A percentile compares a stretch with the other conserved stretches of the same genome.
phyloP scores from a whole-genome alignment of 2,329 filamentous ascomycete genomes.

The Exophiala calicioides region DNA sequence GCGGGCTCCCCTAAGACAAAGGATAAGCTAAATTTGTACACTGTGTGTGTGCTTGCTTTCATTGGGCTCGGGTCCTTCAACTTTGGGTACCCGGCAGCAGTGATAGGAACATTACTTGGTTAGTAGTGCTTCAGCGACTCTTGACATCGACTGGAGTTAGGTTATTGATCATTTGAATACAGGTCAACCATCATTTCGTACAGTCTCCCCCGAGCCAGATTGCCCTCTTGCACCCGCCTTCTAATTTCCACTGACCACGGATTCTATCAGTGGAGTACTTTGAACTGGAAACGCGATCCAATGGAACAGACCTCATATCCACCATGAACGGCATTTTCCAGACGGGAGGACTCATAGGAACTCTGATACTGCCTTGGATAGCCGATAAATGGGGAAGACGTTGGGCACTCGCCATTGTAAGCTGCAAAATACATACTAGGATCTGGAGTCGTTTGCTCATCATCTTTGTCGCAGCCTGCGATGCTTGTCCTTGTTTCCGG shows the following conservation, averaged over 20 bases:
- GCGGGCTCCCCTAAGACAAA: no score
- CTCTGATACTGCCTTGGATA: slow-evolving; percentile 7
- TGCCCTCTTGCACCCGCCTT: no score
- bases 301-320: slow-evolving; percentile 43
- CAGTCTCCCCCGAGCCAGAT: slow-evolving; percentile 30
- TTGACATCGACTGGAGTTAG: no score
- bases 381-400: slow-evolving; percentile 3
- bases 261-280: no score
- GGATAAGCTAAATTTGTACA: slow-evolving; percentile 5
- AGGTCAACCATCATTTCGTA: slow-evolving; percentile 45
- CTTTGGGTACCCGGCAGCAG: slow-evolving; percentile 1
- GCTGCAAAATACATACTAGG: neutral
- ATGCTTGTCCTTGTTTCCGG: slow-evolving; percentile 9
- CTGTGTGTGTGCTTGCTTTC: neutral
- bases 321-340: slow-evolving; percentile 46
- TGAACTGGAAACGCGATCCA: slow-evolving; percentile 39
- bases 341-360: slow-evolving; percentile 42
- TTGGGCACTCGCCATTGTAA: slow-evolving; percentile 10
- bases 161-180: neutral
- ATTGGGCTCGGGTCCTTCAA: slow-evolving; percentile 4
- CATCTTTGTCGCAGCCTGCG: neutral
- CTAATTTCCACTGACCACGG: no score
- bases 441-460: neutral
- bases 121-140: no score
- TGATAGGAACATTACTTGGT: neutral